Base-by-base conservation (phyloP, 1,284 basidiomycete genomes). In the Kalmanozyma brasiliensis region DNA sequence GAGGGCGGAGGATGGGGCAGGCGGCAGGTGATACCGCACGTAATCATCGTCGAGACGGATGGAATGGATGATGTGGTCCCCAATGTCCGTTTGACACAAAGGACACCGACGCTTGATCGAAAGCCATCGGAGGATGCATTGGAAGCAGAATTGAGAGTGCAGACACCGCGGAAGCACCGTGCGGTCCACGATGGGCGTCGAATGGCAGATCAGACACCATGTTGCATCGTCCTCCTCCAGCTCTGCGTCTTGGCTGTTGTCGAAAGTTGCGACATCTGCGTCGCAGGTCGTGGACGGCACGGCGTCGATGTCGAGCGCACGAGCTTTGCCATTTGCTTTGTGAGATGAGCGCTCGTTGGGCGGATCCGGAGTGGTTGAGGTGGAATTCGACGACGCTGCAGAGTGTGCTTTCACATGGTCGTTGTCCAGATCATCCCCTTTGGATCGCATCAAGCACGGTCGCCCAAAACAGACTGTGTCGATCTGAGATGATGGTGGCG, bases 91-190 rank as follows among this genome's bases (percentile, higher is more conserved):
- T 30, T 70, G 65, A 43, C 82, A 83, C 3, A 83, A 63, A 0
- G 82, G 82, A 70, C 82, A 83, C 37, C 61, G 49, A 19, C 77
- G 72, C 11, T 68, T 71, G 52, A 79, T 78, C 19, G 62, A 57
- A 1, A 63, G 56, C 82, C 82, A 83, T 1, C 74, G 67, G 2
- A 76, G 35, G 43, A 83, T 81, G 57, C 82, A 82, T 10, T 41
- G 43, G 29, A 79, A 82, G 77, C 82, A 83, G 63, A 82, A 83
- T 23, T 72, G 67, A n/a, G 73, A 70, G 35, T 82, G 82, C 17
- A 71, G 56, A 38, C 80, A 82, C 0, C 51, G 62, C 14, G 59
- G 74, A 16, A 82, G 61, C 51, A 81, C 65, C 10, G 80, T 71
- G 24, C 73, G 69, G 58, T 83, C 79, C 10, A 47, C 44, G 13